Base-by-base conservation (phyloP, 2,329 filamentous ascomycete species). In the Colletotrichum sp. region DNA sequence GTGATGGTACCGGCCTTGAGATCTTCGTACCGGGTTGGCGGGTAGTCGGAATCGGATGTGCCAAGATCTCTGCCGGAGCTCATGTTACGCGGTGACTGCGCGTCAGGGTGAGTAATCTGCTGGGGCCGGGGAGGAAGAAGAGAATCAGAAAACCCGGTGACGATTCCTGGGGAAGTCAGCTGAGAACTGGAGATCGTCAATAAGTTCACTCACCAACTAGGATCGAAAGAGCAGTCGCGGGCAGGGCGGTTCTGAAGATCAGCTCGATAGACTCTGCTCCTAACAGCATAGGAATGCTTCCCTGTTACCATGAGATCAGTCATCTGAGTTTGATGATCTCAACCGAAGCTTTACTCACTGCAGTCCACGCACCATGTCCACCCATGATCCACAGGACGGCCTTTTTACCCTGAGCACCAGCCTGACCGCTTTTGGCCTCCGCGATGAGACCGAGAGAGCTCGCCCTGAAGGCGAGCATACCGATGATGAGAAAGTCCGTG, bases 301-400 rank as follows among this genome's bases (percentile, higher is more conserved):
- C 85, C 89, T 91, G 69, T 12, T 32, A 36, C 76, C 15, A 65
- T 15, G 3, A 21, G 12, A 13, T 75, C 26, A 72, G 78, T 79
- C 65, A 78, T 67, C 12, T 26, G 52, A 28, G 9, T 15, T 15
- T 24, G 12, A 59, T 18, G 18, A 13, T 30, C 15, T 44, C 16
- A 10, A 49, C n/a, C 6, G 12, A 24, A 64, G 52, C 18, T 52
- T 18, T 9, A 88, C 89, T 81, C 80, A 91, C 89, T 79, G 84
- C 89, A 68, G 87, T 89, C 90, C 90, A 92, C 36, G 90, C 80
- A n/a, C 84, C 85, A 72, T 91, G 82, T 16, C 86, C 89, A 62
- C 84, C 79, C 26, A 88, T 82, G 21, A 87, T 82, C 1, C 87
- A 80, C 28, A 88, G 79, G 21, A 89, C 79, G 49, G 86, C 84